phyloP scores from a whole-genome alignment of 768 basidiomycete species.

The Amyloporia xantha region DNA sequence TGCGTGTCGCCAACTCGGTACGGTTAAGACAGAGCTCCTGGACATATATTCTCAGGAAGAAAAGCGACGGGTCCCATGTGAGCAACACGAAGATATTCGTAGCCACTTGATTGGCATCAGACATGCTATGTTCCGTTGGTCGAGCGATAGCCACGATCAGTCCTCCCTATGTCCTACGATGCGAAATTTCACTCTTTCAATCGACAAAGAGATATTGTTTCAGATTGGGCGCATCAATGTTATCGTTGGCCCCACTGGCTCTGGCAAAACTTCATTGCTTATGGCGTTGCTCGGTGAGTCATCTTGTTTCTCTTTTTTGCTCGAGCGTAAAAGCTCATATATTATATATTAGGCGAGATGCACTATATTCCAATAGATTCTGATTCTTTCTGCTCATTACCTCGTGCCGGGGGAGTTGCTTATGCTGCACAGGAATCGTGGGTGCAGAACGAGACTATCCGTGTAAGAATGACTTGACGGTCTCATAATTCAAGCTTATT shows the following conservation, averaged over 20 bases:
- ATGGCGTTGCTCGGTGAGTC: too few relatives aligned
- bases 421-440: conserved; percentile 45
- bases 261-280: too few relatives aligned
- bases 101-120: conserved; percentile 40
- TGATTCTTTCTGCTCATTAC: conserved; percentile 36
- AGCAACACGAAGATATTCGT: too few relatives aligned
- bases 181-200: conserved; percentile 43
- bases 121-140: conserved; percentile 54
- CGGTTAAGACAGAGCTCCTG: conserved; percentile 14
- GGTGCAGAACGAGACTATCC: conserved; percentile 40
- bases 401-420: conserved; percentile 37
- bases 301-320: conserved; percentile 48
- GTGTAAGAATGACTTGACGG: too few relatives aligned
- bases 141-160: conserved; percentile 28
- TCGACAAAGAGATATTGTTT: conserved; percentile 50
- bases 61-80: too few relatives aligned
- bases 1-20: background rate
- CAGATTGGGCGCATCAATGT: conserved; percentile 46
- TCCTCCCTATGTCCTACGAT: conserved; percentile 25
- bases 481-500: conserved; percentile 36
- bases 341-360: conserved; percentile 58
- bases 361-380: conserved; percentile 36
- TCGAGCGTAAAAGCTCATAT: conserved; percentile 62
- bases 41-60: conserved; percentile 11
- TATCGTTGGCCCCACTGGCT: too few relatives aligned